Base-by-base conservation (phyloP, 257 asterid genomes). In the Capsicum pubescens region DNA sequence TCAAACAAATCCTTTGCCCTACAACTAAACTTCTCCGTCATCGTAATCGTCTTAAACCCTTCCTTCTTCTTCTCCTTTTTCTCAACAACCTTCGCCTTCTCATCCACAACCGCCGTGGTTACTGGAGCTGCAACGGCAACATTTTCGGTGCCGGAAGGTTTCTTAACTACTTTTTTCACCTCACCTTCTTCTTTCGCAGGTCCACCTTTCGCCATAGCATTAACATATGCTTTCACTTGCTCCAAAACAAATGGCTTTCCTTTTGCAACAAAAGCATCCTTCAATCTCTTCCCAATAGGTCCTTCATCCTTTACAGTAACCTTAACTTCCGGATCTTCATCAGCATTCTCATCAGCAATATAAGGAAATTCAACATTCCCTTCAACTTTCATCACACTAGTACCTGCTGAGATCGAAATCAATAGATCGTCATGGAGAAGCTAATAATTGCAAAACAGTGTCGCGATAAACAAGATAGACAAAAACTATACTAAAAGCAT, bases 301-400 rank as follows among this genome's bases (percentile, higher is more conserved):
- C 99, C 99, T 14, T 96, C 98, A 32, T 96, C 98, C 57, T 88
- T 93, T 3, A 94, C 92, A 0, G 86, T 74, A 84, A 96, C 84
- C 87, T 89, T 87, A 50, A 91, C 67, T 61, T 96, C 95, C 9
- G 99, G 98, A 81, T 96, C 98, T 87, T 96, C 99, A 0, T 86
- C 99, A 7, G 99, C 98, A 79, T 96, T 96, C 95, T 94, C 99
- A 44, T 94, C 98, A 10, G 98, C 88, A 13, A 96, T 93, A 14
- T 96, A 96, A 0, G 99, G 99, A 13, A 93, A 84, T 32, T 96
- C 99, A 17, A 94, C 93, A 5, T 89, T 83, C 4, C 99, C 99
- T 55, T 93, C 98, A 2, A 98, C 86, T 35, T 63, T 89, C 60
- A 90, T 11, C 55, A 87, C 86, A 32, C 93, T 44, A 42, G 36